Evolutionary conservation across 192 early-diverging fungal species (phyloP).

Genomic region (Coemansia sp.): DNA sequence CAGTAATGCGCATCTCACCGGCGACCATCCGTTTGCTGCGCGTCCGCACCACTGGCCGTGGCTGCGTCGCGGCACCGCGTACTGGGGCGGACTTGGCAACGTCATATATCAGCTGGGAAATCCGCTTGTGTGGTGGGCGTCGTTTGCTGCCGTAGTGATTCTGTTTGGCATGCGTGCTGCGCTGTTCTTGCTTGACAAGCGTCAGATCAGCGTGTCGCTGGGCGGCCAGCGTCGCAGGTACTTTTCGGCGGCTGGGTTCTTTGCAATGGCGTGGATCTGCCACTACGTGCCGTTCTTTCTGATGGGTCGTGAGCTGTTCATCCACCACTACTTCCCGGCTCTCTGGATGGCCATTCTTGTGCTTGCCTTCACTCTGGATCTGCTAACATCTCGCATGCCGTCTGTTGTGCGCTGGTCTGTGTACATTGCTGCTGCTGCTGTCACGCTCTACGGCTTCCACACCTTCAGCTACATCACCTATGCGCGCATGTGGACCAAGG

Average conservation of each 20-base stretch:
- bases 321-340: conserved; percentile 94
- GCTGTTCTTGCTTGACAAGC: conserved; percentile 61
- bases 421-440: conserved; percentile 50
- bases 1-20: conserved; percentile 80
- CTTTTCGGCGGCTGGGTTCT: conserved; percentile 64
- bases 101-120: conserved; percentile 92
- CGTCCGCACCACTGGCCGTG: conserved; percentile 86
- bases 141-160: conserved; percentile 59
- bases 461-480: conserved; percentile 80
- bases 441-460: conserved; percentile 62
- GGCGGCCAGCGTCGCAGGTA: conserved; percentile 53
- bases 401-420: conserved; percentile 44
- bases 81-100: conserved; percentile 73
- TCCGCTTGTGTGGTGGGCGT: conserved; percentile 80
- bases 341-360: conserved; percentile 87
- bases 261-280: conserved; percentile 73
- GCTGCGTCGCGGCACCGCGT: conserved; percentile 84
- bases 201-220: conserved; percentile 43
- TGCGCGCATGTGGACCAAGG: conserved; percentile 71
- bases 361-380: conserved; percentile 73
- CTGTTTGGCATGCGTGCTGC: conserved; percentile 56
- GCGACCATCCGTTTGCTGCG: conserved; percentile 92
- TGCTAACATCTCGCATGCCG: conserved; percentile 62
- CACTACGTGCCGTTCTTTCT: conserved; percentile 91
- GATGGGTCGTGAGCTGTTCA: conserved; percentile 87